A percentile compares a stretch with the other conserved stretches of the same genome.
These are phyloP conservation scores for Torulaspora franciscae DNA, from an alignment of 805 yeast genomes.

Conservation along the genomic window DNA sequence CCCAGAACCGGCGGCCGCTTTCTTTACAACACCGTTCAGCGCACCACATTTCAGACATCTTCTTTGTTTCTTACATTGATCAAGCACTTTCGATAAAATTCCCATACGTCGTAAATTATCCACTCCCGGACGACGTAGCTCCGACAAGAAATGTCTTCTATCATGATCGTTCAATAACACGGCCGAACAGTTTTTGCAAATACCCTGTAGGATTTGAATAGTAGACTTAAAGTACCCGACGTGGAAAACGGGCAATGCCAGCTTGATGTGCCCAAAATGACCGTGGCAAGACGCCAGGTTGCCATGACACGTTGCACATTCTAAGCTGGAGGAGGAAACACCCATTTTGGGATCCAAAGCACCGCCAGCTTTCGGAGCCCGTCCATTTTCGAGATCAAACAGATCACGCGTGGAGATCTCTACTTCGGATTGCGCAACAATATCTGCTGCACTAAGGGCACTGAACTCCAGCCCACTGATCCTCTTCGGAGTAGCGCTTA, in stretches of 20 bases:
- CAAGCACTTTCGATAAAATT: constrained; percentile 71
- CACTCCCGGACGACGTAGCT: constrained; percentile 77
- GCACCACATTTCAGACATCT: constrained; percentile 84
- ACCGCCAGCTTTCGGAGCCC: constrained; percentile 77
- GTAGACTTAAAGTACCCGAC: constrained; percentile 94
- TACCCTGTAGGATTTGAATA: constrained; percentile 78
- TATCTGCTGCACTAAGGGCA: constrained; percentile 87
- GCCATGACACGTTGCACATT: constrained; percentile 90
- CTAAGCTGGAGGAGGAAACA: constrained; percentile 76
- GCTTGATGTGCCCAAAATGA: constrained; percentile 91
- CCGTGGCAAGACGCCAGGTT: constrained; percentile 94
- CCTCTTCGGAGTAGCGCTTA: constrained; percentile 81
- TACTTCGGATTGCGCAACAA: constrained; percentile 88
- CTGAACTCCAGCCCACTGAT: constrained; percentile 89
- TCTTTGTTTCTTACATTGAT: constrained; percentile 93
- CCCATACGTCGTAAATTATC: constrained; percentile 93
- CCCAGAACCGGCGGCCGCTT: constrained; percentile 87
- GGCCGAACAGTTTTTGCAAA: constrained; percentile 85
- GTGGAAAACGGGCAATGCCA: constrained; percentile 95
- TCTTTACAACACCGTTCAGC: constrained; percentile 93
- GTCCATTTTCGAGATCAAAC: constrained; percentile 84
- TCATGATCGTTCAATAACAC: constrained; percentile 68
- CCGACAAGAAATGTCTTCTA: constrained; percentile 65
- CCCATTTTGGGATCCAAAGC: constrained; percentile 95
- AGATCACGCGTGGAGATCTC: constrained; percentile 89